Percentiles rank a stretch among this genome's conserved stretches.
phyloP scores from a whole-genome alignment of 352 stramenopile genomes.

The Pythium plurisporium region DNA sequence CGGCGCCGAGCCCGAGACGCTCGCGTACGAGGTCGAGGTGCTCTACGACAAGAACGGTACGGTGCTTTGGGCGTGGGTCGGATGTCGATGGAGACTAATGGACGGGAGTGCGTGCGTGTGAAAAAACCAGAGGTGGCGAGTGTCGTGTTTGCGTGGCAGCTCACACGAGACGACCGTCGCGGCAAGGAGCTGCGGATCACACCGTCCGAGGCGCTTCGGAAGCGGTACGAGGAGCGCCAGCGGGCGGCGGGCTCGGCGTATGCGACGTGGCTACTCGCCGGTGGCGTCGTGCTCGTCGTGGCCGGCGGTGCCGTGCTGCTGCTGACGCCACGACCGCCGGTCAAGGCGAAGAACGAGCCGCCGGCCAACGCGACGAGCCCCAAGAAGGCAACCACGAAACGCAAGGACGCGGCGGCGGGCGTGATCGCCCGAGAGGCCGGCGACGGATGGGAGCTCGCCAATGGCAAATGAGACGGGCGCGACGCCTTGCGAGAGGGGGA shows the following conservation, averaged over 20 bases:
- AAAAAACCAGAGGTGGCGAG: conserved; percentile 48
- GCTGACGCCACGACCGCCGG: background rate
- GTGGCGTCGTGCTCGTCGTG: conserved; percentile 43
- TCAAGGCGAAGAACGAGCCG: conserved; percentile 27
- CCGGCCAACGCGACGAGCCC: conserved; percentile 2
- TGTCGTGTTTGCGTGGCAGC: conserved; percentile 56
- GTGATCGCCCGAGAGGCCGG: conserved; percentile 26
- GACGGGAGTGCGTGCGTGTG: background rate
- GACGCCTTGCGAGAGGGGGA: background rate
- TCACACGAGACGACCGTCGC: conserved; percentile 30
- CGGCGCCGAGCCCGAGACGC: conserved; percentile 5
- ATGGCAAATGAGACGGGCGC: conserved; percentile 25
- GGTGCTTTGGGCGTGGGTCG: background rate
- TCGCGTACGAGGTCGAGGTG: conserved; percentile 31
- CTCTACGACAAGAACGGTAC: conserved; percentile 30
- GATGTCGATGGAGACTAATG: background rate
- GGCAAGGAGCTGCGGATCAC: conserved; percentile 44
- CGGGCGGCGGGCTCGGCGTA: conserved; percentile 9
- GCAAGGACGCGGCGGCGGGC: conserved; percentile 17
- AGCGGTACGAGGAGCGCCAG: conserved; percentile 26
- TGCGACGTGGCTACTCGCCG: conserved; percentile 38
- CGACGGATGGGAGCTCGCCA: conserved; percentile 48
- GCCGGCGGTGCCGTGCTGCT: conserved; percentile 35
- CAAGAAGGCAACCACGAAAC: conserved; percentile 8
- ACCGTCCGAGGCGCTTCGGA: conserved; percentile 30